Conservation (phyloP, 805 yeast species). For the Candida berthetii region DNA sequence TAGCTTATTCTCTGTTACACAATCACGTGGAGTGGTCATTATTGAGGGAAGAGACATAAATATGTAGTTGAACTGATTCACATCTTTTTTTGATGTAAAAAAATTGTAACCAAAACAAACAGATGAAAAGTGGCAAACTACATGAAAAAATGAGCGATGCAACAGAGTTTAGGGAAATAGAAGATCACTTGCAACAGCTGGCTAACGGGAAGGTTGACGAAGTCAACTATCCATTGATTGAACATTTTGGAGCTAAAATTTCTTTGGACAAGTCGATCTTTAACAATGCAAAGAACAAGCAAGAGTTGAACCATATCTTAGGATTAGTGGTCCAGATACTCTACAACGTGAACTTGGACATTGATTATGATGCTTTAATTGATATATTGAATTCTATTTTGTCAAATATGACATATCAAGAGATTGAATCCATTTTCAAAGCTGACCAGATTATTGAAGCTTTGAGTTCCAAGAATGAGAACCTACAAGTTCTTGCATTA, state of each 20-base stretch:
- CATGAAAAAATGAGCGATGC: not conserved
- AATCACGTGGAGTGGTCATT: conserved; percentile 8
- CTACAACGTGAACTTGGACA: conserved; percentile 3
- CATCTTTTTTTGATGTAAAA: not conserved
- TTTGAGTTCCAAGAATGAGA: conserved; percentile 9
- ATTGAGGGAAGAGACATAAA: too few relatives aligned
- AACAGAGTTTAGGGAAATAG: too few relatives aligned
- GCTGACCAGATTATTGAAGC: conserved; percentile 13
- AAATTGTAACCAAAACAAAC: not conserved
- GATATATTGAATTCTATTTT: conserved; percentile 10
- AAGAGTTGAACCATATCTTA: conserved; percentile 4
- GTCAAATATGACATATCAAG: conserved; percentile 11
- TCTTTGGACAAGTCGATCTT: conserved; percentile 6
- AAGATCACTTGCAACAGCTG: not conserved
- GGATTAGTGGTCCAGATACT: conserved; percentile 1
- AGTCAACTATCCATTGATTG: not conserved
- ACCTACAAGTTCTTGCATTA: conserved; percentile 14
- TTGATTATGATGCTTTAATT: conserved; percentile 9
- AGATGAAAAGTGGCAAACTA: not conserved
- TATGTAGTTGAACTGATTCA: too few relatives aligned
- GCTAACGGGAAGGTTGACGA: not conserved
- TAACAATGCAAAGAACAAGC: not conserved
- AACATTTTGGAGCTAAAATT: conserved; percentile 1
- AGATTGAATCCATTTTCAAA: conserved; percentile 8
- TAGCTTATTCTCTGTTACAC: conserved; percentile 13